Evolutionary conservation across 75 land plant genomes (phyloP), one percentile per base, ranked within the genome.

Genomic region (Picea glauca): DNA sequence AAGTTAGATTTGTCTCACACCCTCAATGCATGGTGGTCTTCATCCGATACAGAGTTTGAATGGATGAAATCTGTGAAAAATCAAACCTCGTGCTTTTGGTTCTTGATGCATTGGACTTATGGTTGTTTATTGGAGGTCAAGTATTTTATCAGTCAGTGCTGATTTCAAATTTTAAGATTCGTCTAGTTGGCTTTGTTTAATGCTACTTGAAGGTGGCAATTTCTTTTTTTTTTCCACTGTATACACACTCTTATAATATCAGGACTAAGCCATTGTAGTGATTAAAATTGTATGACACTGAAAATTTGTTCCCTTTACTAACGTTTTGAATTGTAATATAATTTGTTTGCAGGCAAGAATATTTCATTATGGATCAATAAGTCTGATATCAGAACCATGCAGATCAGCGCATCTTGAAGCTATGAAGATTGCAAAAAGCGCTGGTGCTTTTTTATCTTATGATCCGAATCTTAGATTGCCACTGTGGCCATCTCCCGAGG

Each of bases 361-460:
- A 43, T 89, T 89, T 72, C 90, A 89, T 54, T 89, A 86, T 75
- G 90, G 90, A 18, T 89, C 90, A 11, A 89, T 89, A 20, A 87
- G 89, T 57, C 75, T 86, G 11, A 89, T 86, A 46, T 60, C 85
- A 56, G 86, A 89, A 57, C 90, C 89, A 54, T 65, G 80, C 31
- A 81, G 88, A 74, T 81, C 86, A 18, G 83, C 90, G 2, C 91
- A 90, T 63, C 60, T 83, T 58, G 83, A 76, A 18, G 91, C 91
- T 20, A 75, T 88, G 74, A 76, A 74, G 9, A 30, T 83, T 21
- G 91, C 91, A 40, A 83, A 82, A 60, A 60, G 59, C 5, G 79
- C 79, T 40, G 91, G 91, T 8, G 77, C 83, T 13, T 35, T 90
- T 23, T 64, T 90, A 43, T 90, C 90, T 17, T 90, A 90, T 78